Conservation (phyloP, 2,329 filamentous ascomycete species). For the Podosphaera fusca region DNA sequence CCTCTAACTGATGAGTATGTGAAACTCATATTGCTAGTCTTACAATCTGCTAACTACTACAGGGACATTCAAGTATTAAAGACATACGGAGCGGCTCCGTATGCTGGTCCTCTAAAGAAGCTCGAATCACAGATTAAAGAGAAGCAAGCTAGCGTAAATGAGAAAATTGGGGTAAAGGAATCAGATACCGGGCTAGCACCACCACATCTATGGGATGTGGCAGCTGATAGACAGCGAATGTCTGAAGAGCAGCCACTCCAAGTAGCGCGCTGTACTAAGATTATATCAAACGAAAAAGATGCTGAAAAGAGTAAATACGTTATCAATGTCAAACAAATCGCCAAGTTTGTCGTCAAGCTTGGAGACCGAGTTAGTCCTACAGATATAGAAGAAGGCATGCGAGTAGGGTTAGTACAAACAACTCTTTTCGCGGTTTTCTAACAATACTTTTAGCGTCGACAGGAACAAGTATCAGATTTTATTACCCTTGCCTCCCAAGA, state of each 20-base stretch:
- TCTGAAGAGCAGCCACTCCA: conserved; percentile 92
- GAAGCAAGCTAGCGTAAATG: conserved; percentile 91
- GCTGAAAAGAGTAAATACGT: conserved; percentile 98
- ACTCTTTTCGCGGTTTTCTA: neutral
- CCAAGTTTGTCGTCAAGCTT: conserved; percentile 95
- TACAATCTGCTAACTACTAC: conserved; percentile 16
- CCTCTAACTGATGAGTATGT: conserved; percentile 87
- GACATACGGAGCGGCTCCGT: conserved; percentile 93
- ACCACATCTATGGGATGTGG: conserved; percentile 96
- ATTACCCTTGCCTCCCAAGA: conserved; percentile 86
- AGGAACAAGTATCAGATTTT: conserved; percentile 99
- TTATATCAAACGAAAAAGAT: conserved; percentile 91
- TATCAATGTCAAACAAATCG: conserved; percentile 99
- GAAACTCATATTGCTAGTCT: neutral
- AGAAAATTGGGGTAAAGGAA: conserved; percentile 95
- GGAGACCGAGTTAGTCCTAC: conserved; percentile 92
- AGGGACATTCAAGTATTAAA: conserved; percentile 99
- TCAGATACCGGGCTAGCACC: conserved; percentile 95
- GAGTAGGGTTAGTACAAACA: conserved; percentile 44
- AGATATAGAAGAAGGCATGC: conserved; percentile 98
- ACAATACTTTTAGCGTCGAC: conserved; percentile 39
- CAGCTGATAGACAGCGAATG: conserved; percentile 95
- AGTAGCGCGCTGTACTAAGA: conserved; percentile 95
- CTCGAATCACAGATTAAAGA: conserved; percentile 99
- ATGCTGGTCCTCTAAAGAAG: conserved; percentile 82